A percentile compares a stretch with the other conserved stretches of the same genome.
These are phyloP conservation scores for Fusarium sp. DNA, from an alignment of 2,329 filamentous ascomycete genomes.

Conservation along the genomic window DNA sequence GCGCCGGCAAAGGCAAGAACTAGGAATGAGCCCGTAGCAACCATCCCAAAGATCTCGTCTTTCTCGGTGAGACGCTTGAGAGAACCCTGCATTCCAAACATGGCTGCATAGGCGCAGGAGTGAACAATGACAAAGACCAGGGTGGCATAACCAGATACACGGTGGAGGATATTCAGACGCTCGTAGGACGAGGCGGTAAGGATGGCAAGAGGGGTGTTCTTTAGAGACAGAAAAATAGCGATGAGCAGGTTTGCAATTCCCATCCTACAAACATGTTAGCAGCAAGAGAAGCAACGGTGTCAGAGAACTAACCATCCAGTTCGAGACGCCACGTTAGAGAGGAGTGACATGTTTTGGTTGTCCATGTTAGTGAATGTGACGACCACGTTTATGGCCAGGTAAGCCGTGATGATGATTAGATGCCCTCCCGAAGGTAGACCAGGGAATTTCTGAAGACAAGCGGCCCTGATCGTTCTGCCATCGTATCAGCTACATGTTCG, in stretches of 20 bases:
- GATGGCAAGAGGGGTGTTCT: conserved; percentile 71
- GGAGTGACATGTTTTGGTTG: conserved; percentile 48
- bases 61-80: conserved; percentile 53
- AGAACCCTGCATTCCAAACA: conserved; percentile 54
- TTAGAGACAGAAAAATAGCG: conserved; percentile 69
- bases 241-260: conserved; percentile 64
- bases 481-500: conserved; percentile 15
- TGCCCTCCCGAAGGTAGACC: conserved; percentile 55
- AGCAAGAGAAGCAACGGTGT: neutral
- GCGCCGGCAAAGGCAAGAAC: conserved; percentile 61
- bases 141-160: conserved; percentile 66
- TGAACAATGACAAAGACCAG: conserved; percentile 65
- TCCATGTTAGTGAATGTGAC: conserved; percentile 55
- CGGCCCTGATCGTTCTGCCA: conserved; percentile 48
- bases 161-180: conserved; percentile 71
- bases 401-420: conserved; percentile 48
- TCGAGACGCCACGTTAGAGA: conserved; percentile 56
- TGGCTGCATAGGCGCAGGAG: conserved; percentile 59
- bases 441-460: conserved; percentile 47
- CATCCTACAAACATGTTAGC: conserved; percentile 51
- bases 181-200: conserved; percentile 72
- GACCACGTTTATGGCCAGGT: conserved; percentile 54
- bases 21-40: conserved; percentile 64
- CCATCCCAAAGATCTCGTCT: conserved; percentile 64
- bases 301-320: conserved; percentile 55